A percentile compares a stretch with the other conserved stretches of the same genome.
Conservation (phyloP, 495 filamentous ascomycete species). For the Oidiodendron maius region DNA sequence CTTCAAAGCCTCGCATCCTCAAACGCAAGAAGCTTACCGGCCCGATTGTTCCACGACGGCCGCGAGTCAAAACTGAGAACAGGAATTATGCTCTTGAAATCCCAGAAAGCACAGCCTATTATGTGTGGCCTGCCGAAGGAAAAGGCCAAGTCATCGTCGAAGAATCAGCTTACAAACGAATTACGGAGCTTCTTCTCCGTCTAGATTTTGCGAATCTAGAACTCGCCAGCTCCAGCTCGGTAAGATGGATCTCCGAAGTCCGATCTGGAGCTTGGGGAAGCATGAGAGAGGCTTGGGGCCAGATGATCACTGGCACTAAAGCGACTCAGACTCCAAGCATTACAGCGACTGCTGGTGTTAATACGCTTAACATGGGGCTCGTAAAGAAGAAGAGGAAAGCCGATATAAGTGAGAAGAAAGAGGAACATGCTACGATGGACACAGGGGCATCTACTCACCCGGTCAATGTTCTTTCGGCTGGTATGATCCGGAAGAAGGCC, state of each 20-base stretch:
- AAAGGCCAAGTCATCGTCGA: conserved; percentile 65
- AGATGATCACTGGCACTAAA: conserved; percentile 18
- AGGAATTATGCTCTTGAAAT: conserved; percentile 30
- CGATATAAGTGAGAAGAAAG: conserved; percentile 11
- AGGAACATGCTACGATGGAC: neutral
- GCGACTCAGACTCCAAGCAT: conserved; percentile 4
- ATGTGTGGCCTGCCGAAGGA: conserved; percentile 60
- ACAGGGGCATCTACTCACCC: conserved; percentile 15
- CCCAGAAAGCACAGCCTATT: conserved; percentile 50
- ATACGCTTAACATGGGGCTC: conserved; percentile 25
- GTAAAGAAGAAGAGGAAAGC: conserved; percentile 28
- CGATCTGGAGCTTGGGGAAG: conserved; percentile 41
- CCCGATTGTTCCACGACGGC: conserved; percentile 45
- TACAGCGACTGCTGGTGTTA: conserved; percentile 19
- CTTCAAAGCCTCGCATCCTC: neutral
- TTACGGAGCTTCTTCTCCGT: conserved; percentile 73
- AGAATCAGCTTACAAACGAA: conserved; percentile 67
- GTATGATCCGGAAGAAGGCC: conserved; percentile 60
- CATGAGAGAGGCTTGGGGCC: conserved; percentile 27
- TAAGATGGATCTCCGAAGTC: conserved; percentile 59
- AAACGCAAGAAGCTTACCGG: conserved; percentile 39
- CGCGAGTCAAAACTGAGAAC: conserved; percentile 49
- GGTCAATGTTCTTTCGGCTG: conserved; percentile 52
- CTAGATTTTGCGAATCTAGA: conserved; percentile 74
- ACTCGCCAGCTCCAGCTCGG: conserved; percentile 63